A percentile compares a stretch with the other conserved stretches of the same genome.
Conservation (phyloP, 306 rosid species). For the Fagus sylvatica region DNA sequence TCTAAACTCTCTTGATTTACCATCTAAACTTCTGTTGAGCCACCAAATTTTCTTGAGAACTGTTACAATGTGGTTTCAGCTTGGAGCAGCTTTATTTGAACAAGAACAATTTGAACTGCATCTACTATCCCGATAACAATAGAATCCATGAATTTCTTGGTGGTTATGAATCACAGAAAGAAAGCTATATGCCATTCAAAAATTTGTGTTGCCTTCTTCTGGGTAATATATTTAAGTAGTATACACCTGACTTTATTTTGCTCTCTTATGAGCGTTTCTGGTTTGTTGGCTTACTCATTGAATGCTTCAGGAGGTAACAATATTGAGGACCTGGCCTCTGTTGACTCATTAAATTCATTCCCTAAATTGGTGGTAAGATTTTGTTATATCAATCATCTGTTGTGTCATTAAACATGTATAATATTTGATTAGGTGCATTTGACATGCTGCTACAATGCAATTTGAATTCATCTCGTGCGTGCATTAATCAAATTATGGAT, state of each 20-base stretch:
- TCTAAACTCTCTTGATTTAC: slow-evolving; percentile 17
- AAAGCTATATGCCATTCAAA: slow-evolving; percentile 53
- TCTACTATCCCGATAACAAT: slow-evolving; percentile 58
- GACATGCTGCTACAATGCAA: neutral
- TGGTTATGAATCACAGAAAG: slow-evolving; percentile 31
- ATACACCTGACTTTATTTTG: slow-evolving; percentile 21
- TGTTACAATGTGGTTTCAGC: slow-evolving; percentile 54
- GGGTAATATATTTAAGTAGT: slow-evolving; percentile 50
- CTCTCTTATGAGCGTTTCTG: slow-evolving; percentile 26
- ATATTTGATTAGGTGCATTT: neutral
- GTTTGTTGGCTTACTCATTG: slow-evolving; percentile 18
- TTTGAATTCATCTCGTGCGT: neutral
- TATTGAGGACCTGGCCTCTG: slow-evolving; percentile 62
- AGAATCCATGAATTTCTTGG: slow-evolving; percentile 34
- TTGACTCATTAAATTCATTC: slow-evolving; percentile 75
- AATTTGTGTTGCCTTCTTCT: slow-evolving; percentile 77
- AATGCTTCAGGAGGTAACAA: slow-evolving; percentile 72
- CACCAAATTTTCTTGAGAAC: slow-evolving; percentile 30
- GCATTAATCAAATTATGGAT: neutral
- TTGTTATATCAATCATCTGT: slow-evolving; percentile 21
- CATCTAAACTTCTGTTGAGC: slow-evolving; percentile 15
- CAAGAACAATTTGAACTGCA: slow-evolving; percentile 68
- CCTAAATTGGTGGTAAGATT: slow-evolving; percentile 79
- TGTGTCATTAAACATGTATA: slow-evolving; percentile 5
- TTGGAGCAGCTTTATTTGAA: slow-evolving; percentile 93